Percentiles rank a stretch among this genome's conserved stretches.
phyloP scores from a whole-genome alignment of 1,139 yeast genomes.

The Blastobotrys malaysiensis region DNA sequence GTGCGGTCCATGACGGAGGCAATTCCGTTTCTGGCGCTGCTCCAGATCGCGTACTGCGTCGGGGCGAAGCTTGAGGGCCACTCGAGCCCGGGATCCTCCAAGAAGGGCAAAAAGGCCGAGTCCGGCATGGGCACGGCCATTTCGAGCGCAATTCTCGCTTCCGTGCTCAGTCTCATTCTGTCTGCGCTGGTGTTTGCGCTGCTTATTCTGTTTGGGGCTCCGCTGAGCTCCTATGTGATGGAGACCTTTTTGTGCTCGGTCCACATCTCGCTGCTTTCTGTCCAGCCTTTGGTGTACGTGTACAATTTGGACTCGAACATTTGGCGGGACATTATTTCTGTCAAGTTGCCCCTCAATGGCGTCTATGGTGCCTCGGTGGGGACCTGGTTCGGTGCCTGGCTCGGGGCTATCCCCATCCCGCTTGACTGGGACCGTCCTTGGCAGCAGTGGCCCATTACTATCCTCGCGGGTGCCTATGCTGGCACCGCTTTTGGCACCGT shows the following conservation, averaged over 20 bases:
- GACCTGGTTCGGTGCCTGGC: conserved; percentile 74
- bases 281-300: conserved; percentile 59
- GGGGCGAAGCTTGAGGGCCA: conserved; percentile 20
- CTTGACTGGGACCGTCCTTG: conserved; percentile 97
- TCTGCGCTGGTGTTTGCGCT: conserved; percentile 49
- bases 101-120: conserved; percentile 2
- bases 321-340: conserved; percentile 40
- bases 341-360: conserved; percentile 30
- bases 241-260: conserved; percentile 61
- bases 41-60: conserved; percentile 27
- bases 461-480: conserved; percentile 69
- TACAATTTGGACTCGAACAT: conserved; percentile 50
- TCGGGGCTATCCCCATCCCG: conserved; percentile 91
- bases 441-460: conserved; percentile 97
- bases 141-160: conserved; percentile 28
- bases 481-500: conserved; percentile 61
- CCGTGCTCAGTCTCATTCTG: conserved; percentile 38
- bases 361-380: conserved; percentile 41
- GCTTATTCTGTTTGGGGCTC: conserved; percentile 80
- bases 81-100: conserved; percentile 5
- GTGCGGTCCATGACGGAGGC: conserved; percentile 23
- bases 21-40: conserved; percentile 19
- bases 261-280: conserved; percentile 58
- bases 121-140: conserved; percentile 4
- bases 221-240: conserved; percentile 49